Evolutionary conservation across 352 stramenopile species (phyloP).

Genomic region (Pythium rhizo-oryzae): DNA sequence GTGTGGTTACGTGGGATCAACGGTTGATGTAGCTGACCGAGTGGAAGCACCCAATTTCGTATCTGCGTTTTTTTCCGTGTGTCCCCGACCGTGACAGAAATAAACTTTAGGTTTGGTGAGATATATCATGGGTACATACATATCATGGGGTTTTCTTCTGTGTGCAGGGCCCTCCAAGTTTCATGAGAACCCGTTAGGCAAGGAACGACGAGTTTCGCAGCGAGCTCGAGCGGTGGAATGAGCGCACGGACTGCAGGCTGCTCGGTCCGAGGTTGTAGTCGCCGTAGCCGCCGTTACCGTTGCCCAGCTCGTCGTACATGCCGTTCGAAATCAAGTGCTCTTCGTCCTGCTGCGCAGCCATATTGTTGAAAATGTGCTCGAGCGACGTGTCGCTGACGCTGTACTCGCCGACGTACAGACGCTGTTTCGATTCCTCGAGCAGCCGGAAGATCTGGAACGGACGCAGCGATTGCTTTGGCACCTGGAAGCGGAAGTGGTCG

Average conservation of each 20-base stretch:
- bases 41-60: too few species aligned
- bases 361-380: conserved; percentile 92
- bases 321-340: conserved; percentile 44
- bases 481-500: conserved; percentile 70
- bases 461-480: conserved; percentile 57
- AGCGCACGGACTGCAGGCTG: conserved; percentile 44
- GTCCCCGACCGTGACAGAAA: too few species aligned
- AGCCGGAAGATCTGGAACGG: conserved; percentile 63
- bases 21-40: too few species aligned
- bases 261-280: conserved; percentile 29
- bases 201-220: conserved; percentile 29
- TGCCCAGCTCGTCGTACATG: conserved; percentile 28
- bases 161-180: too few species aligned
- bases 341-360: conserved; percentile 80
- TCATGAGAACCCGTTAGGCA: too few species aligned
- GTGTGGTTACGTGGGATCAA: neutral
- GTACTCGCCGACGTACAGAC: conserved; percentile 78
- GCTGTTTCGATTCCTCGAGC: conserved; percentile 66
- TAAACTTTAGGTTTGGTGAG: too few species aligned
- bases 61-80: too few species aligned
- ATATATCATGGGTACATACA: too few species aligned
- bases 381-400: conserved; percentile 88
- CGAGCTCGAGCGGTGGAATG: conserved; percentile 43
- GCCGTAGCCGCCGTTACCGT: neutral
- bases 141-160: too few species aligned